These are phyloP conservation scores for Chaetomium olivaceum DNA, from an alignment of 2,329 filamentous ascomycete genomes.

Conservation along the genomic window DNA sequence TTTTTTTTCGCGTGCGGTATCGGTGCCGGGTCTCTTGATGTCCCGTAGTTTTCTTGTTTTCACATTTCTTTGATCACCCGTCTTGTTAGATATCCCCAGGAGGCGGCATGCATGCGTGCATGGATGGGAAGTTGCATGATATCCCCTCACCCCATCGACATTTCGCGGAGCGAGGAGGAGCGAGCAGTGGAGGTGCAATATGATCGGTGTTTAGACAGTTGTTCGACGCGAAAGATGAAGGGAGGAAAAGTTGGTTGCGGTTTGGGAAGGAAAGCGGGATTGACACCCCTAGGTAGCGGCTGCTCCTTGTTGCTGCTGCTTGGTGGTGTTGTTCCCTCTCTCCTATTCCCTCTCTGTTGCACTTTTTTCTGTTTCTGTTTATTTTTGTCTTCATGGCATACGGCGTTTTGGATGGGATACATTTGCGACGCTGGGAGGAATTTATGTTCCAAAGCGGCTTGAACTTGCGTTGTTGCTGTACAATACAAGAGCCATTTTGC, in stretches of 20 bases:
- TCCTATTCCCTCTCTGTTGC: constrained; percentile 28
- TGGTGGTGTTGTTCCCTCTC: constrained; percentile 4
- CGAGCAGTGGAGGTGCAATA: neutral
- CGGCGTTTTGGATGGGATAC: constrained; percentile 20
- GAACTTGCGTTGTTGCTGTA: constrained; percentile 13
- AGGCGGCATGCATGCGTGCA: constrained; percentile 18
- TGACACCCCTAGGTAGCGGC: neutral
- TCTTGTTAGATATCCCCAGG: constrained; percentile 29
- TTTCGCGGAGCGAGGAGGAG: neutral
- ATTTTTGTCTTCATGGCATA: constrained; percentile 3
- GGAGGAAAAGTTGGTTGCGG: constrained; percentile 12
- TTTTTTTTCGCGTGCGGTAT: neutral
- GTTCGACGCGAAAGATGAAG: neutral
- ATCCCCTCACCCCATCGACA: neutral
- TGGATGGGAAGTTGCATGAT: constrained; percentile 18
- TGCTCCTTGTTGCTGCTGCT: constrained; percentile 6
- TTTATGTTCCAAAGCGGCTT: constrained; percentile 13
- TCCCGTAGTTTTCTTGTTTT: constrained; percentile 15
- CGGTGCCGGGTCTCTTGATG: neutral
- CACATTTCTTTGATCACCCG: constrained; percentile 11
- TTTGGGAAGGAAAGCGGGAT: constrained; percentile 3
- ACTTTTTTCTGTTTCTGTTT: neutral
- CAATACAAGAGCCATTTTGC: constrained; percentile 14
- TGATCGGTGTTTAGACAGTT: neutral
- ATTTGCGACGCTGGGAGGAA: constrained; percentile 12